phyloP scores from a whole-genome alignment of 1,284 basidiomycete species.

The Ganoderma leucocontextum region DNA sequence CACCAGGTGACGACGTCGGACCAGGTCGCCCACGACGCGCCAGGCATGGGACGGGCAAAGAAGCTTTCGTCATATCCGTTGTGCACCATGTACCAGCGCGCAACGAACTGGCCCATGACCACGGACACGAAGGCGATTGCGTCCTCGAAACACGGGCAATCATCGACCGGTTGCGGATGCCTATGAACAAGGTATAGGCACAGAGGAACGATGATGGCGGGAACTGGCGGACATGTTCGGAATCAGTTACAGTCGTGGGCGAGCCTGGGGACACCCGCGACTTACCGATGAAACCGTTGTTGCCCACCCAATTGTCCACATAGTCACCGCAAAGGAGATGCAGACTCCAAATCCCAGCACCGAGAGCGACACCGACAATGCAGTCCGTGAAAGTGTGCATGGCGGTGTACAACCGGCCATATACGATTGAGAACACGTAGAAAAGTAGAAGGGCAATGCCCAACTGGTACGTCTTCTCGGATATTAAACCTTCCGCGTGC shows the following conservation, averaged over 20 bases:
- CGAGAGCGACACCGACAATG: conserved; percentile 69
- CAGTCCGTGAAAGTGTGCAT: conserved; percentile 92
- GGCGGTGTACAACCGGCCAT: conserved; percentile 89
- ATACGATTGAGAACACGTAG: conserved; percentile 85
- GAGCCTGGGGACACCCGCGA: background rate
- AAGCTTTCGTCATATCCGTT: conserved; percentile 47
- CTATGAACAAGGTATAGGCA: conserved; percentile 82
- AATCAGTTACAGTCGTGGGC: background rate
- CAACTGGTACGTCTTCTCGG: conserved; percentile 52
- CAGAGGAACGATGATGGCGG: conserved; percentile 70
- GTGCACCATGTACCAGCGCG: conserved; percentile 63
- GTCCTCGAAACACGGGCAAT: conserved; percentile 98
- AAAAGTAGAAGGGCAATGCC: conserved; percentile 58
- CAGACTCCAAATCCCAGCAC: conserved; percentile 69
- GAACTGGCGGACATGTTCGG: conserved; percentile 53
- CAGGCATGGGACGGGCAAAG: conserved; percentile 60
- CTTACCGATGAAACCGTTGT: conserved; percentile 63
- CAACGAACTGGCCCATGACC: conserved; percentile 78
- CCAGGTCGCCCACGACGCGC: conserved; percentile 59
- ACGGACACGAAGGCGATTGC: conserved; percentile 93
- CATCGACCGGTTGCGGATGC: conserved; percentile 93
- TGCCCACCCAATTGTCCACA: conserved; percentile 60
- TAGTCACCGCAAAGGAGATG: conserved; percentile 51
- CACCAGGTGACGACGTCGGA: conserved; percentile 63
- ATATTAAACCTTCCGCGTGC: conserved; percentile 43